Evolutionary conservation across 106 monocot genomes (phyloP).

Genomic region (Gastrodia elata): DNA sequence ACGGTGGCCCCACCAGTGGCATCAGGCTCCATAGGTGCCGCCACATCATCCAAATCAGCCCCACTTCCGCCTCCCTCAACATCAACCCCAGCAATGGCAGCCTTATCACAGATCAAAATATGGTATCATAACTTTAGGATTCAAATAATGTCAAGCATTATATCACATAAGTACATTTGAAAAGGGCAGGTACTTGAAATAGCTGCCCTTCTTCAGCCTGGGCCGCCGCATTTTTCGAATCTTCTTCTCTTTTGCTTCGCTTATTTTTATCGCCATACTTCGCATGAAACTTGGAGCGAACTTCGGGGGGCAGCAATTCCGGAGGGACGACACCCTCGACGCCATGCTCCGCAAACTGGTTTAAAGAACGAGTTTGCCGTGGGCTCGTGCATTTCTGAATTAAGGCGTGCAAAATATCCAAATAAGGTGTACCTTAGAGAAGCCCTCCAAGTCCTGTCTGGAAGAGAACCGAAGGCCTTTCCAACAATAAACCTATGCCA

Average conservation of each 20-base stretch:
- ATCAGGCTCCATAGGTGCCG: conserved; percentile 51
- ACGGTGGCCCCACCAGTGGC: conserved; percentile 13
- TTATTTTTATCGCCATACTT: conserved; percentile 74
- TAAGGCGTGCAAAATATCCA: neutral
- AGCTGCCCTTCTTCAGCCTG: conserved; percentile 70
- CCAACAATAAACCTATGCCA: conserved; percentile 93
- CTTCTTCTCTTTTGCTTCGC: conserved; percentile 75
- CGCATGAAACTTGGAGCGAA: conserved; percentile 64
- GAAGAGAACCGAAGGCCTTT: conserved; percentile 91
- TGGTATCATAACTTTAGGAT: neutral
- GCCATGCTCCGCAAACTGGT: conserved; percentile 76
- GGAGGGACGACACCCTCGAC: conserved; percentile 96
- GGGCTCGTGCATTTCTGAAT: neutral
- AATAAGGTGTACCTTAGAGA: conserved; percentile 52
- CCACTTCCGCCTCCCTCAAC: conserved; percentile 48
- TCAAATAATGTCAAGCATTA: neutral
- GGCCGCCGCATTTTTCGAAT: conserved; percentile 36
- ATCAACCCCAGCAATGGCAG: conserved; percentile 33
- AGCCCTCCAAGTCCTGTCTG: conserved; percentile 88
- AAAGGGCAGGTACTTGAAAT: neutral
- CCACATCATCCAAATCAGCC: conserved; percentile 47
- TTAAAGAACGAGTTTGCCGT: neutral
- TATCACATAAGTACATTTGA: too few relatives aligned
- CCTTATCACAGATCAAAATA: conserved; percentile 20
- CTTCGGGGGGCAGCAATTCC: conserved; percentile 74